Evolutionary conservation across 768 basidiomycete species (phyloP).

Genomic region (Psilocybe subaeruginosa): DNA sequence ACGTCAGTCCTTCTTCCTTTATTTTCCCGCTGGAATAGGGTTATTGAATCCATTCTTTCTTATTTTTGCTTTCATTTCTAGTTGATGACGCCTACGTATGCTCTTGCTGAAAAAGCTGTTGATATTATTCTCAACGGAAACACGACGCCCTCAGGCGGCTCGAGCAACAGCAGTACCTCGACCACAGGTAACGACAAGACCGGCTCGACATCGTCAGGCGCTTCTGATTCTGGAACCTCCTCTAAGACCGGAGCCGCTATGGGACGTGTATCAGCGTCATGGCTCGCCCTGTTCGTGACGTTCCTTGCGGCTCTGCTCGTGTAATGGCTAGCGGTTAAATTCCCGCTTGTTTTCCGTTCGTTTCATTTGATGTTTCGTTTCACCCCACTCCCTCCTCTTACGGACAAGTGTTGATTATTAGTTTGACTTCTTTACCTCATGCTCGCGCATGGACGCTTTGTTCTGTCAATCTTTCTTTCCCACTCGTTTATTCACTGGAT

Average conservation of each 20-base stretch:
- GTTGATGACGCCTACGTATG: constrained; percentile 28
- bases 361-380: neutral
- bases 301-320: neutral
- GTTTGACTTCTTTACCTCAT: neutral
- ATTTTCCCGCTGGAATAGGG: neutral
- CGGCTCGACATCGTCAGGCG: neutral
- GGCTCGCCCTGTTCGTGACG: neutral
- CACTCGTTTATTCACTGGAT: neutral
- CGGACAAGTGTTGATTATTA: neutral
- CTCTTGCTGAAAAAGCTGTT: constrained; percentile 28
- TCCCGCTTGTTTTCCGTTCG: neutral
- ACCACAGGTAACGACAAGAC: neutral
- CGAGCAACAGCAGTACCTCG: neutral
- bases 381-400: neutral
- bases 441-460: neutral
- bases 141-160: neutral
- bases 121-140: constrained; percentile 19
- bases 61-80: neutral
- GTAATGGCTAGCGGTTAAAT: neutral
- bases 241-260: neutral
- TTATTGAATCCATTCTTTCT: neutral
- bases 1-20: constrained; percentile 19
- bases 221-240: neutral
- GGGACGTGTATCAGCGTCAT: neutral
- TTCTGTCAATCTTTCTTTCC: neutral